Evolutionary conservation across 768 basidiomycete genomes (phyloP).

Genomic region (Dentipellis fragilis): DNA sequence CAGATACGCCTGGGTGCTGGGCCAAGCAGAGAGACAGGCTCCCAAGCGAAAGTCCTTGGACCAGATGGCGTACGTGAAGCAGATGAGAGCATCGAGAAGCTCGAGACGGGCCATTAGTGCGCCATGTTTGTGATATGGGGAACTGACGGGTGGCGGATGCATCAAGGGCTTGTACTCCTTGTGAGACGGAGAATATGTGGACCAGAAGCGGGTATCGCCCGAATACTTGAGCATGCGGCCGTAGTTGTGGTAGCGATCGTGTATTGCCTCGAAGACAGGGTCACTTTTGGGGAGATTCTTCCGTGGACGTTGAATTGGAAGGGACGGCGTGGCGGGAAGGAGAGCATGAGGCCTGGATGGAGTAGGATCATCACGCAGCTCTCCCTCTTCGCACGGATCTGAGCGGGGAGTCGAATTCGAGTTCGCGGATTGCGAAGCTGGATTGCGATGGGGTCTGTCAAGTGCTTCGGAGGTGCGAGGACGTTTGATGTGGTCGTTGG

Average conservation of each 20-base stretch:
- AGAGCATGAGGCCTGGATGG: slow-evolving; percentile 6
- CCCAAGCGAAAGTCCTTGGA: slow-evolving; percentile 54
- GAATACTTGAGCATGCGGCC: slow-evolving; percentile 79
- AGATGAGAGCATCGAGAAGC: slow-evolving; percentile 71
- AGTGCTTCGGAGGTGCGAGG: slow-evolving; percentile 19
- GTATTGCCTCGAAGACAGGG: slow-evolving; percentile 48
- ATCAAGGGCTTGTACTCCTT: slow-evolving; percentile 54
- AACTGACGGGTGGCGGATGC: slow-evolving; percentile 54
- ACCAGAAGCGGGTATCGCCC: slow-evolving; percentile 70
- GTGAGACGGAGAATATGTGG: slow-evolving; percentile 55
- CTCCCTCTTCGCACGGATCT: slow-evolving; percentile 37
- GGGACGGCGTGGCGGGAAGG: slow-evolving; percentile 13
- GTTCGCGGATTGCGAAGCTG: slow-evolving; percentile 9
- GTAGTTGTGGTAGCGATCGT: slow-evolving; percentile 58
- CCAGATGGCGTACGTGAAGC: slow-evolving; percentile 81
- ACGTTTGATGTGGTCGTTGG: slow-evolving; percentile 15
- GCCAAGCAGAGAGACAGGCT: slow-evolving; percentile 52
- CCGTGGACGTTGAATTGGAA: slow-evolving; percentile 60
- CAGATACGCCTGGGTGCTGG: slow-evolving; percentile 60
- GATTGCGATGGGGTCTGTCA: slow-evolving; percentile 20
- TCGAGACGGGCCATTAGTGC: slow-evolving; percentile 71
- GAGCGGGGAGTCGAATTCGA: slow-evolving; percentile 21
- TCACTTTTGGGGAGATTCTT: slow-evolving; percentile 34
- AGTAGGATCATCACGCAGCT: slow-evolving; percentile 30
- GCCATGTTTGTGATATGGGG: slow-evolving; percentile 66